Conservation (phyloP, 768 basidiomycete genomes). For the Psilocybe subaeruginosa region DNA sequence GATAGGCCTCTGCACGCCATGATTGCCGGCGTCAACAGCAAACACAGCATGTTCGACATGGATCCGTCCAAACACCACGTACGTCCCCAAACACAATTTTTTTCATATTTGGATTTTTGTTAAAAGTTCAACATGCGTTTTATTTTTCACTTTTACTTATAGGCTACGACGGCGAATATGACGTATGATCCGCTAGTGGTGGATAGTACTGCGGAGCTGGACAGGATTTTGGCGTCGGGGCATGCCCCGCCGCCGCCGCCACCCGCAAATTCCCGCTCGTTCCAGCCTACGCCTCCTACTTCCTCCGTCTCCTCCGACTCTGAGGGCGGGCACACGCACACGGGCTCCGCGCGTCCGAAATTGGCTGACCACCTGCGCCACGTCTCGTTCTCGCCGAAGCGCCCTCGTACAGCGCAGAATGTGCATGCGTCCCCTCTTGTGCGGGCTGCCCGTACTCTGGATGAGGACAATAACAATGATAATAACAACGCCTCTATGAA, state of each 20-base stretch:
- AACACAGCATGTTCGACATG: conserved; percentile 58
- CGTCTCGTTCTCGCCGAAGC: conserved; percentile 75
- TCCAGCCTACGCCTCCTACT: conserved; percentile 49
- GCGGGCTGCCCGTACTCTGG: conserved; percentile 16
- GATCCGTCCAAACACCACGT: conserved; percentile 55
- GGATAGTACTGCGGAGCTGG: conserved; percentile 64
- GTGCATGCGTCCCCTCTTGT: conserved; percentile 29
- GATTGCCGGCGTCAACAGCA: conserved; percentile 61
- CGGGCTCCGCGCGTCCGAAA: conserved; percentile 49
- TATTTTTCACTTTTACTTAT: no score
- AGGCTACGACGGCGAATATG: conserved; percentile 27
- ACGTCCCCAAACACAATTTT: conserved; percentile 23
- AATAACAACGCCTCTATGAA: conserved; percentile 15
- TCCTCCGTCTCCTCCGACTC: conserved; percentile 57
- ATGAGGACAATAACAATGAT: conserved; percentile 6
- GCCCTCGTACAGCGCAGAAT: conserved; percentile 56
- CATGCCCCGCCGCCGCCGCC: conserved; percentile 37
- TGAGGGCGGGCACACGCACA: conserved; percentile 43
- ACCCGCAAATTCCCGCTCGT: conserved; percentile 34
- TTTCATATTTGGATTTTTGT: not conserved
- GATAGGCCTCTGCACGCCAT: conserved; percentile 78
- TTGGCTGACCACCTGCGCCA: conserved; percentile 73
- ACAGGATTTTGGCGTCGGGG: conserved; percentile 61
- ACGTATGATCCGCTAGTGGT: conserved; percentile 61
- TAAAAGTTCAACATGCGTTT: no score